phyloP scores from a whole-genome alignment of 768 basidiomycete species.

The Mycena haematopus region DNA sequence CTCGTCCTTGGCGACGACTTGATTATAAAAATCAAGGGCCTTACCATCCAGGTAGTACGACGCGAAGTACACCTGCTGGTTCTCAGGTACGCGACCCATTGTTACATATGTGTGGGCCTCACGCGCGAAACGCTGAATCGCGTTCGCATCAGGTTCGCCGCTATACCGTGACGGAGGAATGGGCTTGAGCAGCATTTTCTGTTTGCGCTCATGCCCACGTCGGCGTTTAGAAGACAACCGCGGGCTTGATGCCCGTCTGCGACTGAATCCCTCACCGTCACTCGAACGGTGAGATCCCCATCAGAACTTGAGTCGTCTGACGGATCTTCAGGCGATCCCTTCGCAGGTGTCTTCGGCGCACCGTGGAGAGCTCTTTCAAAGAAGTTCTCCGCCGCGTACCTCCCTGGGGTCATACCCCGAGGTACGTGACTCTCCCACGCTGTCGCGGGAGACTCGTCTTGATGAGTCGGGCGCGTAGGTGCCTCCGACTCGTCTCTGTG shows the following conservation, averaged over 20 bases:
- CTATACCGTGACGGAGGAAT: not conserved
- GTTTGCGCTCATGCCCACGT: not conserved
- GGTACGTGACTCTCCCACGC: not conserved
- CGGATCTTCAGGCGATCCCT: not conserved
- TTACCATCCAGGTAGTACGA: conserved; percentile 37
- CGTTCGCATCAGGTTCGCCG: not conserved
- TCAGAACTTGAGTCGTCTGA: not conserved
- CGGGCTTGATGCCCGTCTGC: not conserved
- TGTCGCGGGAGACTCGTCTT: not conserved
- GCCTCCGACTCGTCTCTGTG: not conserved
- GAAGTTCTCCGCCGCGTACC: not conserved
- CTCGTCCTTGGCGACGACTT: not conserved
- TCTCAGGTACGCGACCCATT: conserved; percentile 16
- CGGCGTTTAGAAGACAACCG: not conserved
- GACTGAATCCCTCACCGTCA: not conserved
- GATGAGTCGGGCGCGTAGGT: no score
- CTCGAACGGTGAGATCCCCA: conserved; percentile 5
- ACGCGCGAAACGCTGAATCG: not conserved
- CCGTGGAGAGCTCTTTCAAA: conserved; percentile 1
- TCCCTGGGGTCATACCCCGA: not conserved
- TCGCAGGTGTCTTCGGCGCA: not conserved
- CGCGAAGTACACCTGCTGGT: conserved; percentile 29
- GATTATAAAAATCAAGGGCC: conserved; percentile 29
- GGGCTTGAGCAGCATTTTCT: not conserved
- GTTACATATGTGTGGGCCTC: not conserved